Evolutionary conservation across 805 yeast genomes (phyloP).

Genomic region (Blastobotrys peoriensis): DNA sequence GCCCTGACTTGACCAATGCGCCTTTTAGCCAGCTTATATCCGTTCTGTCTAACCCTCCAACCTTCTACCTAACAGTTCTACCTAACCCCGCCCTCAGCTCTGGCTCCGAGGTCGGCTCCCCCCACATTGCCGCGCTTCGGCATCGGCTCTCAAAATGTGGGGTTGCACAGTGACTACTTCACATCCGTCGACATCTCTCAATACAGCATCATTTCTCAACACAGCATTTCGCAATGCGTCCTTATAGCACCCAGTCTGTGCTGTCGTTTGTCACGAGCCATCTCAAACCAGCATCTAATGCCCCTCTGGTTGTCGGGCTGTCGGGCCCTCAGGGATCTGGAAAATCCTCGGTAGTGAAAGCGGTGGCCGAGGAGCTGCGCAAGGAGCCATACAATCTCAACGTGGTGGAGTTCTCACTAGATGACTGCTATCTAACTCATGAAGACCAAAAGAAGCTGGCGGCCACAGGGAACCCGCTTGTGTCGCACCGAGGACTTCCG

Average conservation of each 20-base stretch:
- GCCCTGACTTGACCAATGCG: not conserved
- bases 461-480: constrained; percentile 44
- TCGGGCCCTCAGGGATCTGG: constrained; percentile 36
- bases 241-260: constrained; percentile 6
- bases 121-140: no score
- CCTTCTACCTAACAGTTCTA: no score
- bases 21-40: no score
- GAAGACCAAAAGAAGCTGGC: constrained; percentile 47
- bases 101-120: no score
- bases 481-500: constrained; percentile 82
- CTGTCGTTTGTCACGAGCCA: not conserved
- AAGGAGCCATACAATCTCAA: constrained; percentile 32
- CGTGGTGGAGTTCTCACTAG: constrained; percentile 55
- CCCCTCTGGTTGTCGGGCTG: constrained; percentile 26
- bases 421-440: constrained; percentile 76
- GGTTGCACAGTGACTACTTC: no score
- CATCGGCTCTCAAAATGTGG: no score
- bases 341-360: constrained; percentile 28
- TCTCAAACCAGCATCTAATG: constrained; percentile 2
- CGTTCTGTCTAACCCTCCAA: no score
- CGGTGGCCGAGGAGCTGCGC: constrained; percentile 24
- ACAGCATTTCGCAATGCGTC: no score
- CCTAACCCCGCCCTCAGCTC: no score
- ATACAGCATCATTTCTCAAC: no score
- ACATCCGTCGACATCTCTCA: no score